Conservation (phyloP, 352 stramenopile genomes). For the Phytopythium vexans region DNA sequence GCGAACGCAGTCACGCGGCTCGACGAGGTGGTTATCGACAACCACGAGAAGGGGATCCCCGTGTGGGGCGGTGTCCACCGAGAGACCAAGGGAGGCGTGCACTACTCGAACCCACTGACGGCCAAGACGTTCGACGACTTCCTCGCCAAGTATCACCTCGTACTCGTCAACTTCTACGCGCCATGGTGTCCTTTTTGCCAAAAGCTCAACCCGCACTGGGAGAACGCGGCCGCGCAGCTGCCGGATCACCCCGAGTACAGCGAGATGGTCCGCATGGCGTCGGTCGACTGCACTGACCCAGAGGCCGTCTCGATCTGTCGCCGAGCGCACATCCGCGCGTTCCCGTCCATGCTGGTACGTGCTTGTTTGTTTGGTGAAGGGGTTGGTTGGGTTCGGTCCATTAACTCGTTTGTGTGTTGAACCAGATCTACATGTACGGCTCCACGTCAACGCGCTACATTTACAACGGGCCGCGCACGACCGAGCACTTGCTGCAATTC, state of each 20-base stretch:
- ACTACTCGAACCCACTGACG: constrained; percentile 74
- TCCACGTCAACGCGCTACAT: constrained; percentile 75
- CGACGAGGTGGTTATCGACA: constrained; percentile 72
- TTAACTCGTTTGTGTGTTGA: not conserved
- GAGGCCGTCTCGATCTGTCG: constrained; percentile 62
- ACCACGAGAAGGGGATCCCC: constrained; percentile 54
- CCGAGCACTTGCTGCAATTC: constrained; percentile 74
- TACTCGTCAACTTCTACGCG: constrained; percentile 84
- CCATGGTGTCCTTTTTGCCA: constrained; percentile 80
- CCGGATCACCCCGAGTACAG: constrained; percentile 76
- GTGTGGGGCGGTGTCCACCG: constrained; percentile 61
- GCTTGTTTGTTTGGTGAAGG: not conserved
- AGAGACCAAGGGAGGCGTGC: constrained; percentile 42
- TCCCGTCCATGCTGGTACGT: constrained; percentile 73
- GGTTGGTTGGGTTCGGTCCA: not conserved
- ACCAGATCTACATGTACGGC: constrained; percentile 84
- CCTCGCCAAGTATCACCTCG: constrained; percentile 81
- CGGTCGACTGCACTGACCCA: constrained; percentile 74
- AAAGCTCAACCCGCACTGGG: constrained; percentile 74
- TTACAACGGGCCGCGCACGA: constrained; percentile 76
- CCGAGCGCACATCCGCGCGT: constrained; percentile 67
- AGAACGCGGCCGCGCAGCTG: constrained; percentile 63
- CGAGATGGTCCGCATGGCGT: constrained; percentile 75
- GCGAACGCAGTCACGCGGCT: constrained; percentile 33
- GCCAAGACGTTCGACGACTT: constrained; percentile 70